Base-by-base conservation (phyloP, 495 filamentous ascomycete species). In the Apodospora peruviana region DNA sequence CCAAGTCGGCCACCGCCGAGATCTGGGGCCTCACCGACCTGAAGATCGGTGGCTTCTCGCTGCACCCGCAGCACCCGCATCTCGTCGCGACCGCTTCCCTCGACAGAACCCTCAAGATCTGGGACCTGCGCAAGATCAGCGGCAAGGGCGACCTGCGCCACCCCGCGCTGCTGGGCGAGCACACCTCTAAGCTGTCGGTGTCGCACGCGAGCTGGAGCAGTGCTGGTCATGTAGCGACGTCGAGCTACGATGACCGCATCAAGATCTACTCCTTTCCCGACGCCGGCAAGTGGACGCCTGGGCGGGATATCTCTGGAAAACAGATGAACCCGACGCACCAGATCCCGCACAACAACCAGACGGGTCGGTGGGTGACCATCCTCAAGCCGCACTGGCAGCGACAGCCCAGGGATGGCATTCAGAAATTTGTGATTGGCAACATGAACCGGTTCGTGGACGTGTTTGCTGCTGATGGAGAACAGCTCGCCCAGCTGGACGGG, bases 391-490 rank as follows among this genome's bases (percentile, higher is more conserved):
- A 96, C 55, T 98, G 93, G 93, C 94, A 97, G 66, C 64, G 75
- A 17, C 78, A 77, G 43, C 93, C 93, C 0, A 72, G 74, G 32
- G 86, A 90, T 41, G 81, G 80, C 20, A 78, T 90, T 5, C 84
- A 95, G 46, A 86, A 88, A 40, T 88, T 97, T 66, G 90, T 83
- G 38, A 91, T 98, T 50, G 94, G 88, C 1, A 97, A 96, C 61
- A 97, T 97, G 93, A 96, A 96, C 62, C 82, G 93, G 17, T 96
- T 96, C 53, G 87, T 97, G 2, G 93, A 98, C 62, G 79, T 98
- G 5, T 97, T 85, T 65, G 84, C 82, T 11, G 70, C 76, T 9
- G 72, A 80, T 25, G 93, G 93, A 2, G 83, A 93, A 59, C 91
- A 96, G 65, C 72, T 98, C 27, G 94, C 88, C 3, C 91, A 97